A percentile compares a stretch with the other conserved stretches of the same genome.
Evolutionary conservation across 176 grass and related monocot genomes (phyloP).

Genomic region (Alloteropsis semialata): DNA sequence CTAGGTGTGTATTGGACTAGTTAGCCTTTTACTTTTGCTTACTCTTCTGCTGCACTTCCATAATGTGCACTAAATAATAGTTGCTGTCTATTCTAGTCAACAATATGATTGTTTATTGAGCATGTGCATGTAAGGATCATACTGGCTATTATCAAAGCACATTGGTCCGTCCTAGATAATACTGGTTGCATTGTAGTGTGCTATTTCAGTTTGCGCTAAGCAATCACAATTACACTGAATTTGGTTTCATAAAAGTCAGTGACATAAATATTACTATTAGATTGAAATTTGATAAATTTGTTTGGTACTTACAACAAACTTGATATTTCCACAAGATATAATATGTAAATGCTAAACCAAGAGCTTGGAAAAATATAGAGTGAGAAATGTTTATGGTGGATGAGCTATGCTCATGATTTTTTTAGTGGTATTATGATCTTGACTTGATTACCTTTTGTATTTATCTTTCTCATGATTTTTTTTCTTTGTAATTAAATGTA

Average conservation of each 20-base stretch:
- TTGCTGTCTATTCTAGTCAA: background rate
- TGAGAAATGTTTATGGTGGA: background rate
- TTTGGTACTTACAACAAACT: background rate
- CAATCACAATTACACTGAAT: background rate
- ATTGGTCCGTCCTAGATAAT: background rate
- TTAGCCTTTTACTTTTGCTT: slow-evolving; percentile 2
- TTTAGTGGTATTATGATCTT: background rate
- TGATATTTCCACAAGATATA: slow-evolving; percentile 7
- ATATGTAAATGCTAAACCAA: slow-evolving; percentile 21
- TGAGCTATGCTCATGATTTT: background rate
- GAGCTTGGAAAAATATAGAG: background rate
- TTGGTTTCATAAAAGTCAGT: slow-evolving; percentile 3
- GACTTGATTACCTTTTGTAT: slow-evolving; percentile 16
- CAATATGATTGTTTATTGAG: background rate
- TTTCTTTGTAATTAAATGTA: slow-evolving; percentile 46
- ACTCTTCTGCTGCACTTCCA: slow-evolving; percentile 7
- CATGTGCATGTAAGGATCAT: background rate
- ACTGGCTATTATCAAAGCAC: background rate
- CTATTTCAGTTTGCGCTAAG: slow-evolving; percentile 10
- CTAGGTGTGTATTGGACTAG: slow-evolving; percentile 50
- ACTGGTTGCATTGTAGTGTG: background rate
- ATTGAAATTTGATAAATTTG: background rate
- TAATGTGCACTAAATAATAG: background rate
- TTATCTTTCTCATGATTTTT: background rate
- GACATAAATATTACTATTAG: background rate